Percentiles rank a stretch among this genome's conserved stretches.
Evolutionary conservation across 257 asterid species (phyloP).

Genomic region (Jaltomata sinuosa): DNA sequence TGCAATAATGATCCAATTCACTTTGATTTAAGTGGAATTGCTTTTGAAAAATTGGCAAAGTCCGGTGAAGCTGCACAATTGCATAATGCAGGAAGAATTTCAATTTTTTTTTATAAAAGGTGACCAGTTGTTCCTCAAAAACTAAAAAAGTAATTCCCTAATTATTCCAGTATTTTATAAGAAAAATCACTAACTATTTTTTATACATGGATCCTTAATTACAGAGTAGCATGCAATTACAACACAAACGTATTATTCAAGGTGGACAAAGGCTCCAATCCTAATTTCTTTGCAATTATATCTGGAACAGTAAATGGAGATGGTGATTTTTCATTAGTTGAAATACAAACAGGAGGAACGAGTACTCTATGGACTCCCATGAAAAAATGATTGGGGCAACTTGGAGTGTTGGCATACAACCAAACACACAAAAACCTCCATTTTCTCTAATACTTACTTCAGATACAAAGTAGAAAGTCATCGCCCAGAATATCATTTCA

Average conservation of each 20-base stretch:
- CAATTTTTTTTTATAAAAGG: not conserved
- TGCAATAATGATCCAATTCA: not conserved
- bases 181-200: too few species aligned
- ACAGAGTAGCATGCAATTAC: not conserved
- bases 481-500: not conserved
- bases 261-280: not conserved
- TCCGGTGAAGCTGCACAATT: not conserved
- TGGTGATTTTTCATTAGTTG: not conserved
- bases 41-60: not conserved
- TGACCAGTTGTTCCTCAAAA: not conserved
- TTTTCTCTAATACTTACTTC: not conserved
- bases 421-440: not conserved
- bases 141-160: too few species aligned
- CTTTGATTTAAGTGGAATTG: not conserved
- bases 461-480: not conserved
- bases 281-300: not conserved
- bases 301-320: not conserved
- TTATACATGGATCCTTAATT: not conserved
- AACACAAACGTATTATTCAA: not conserved
- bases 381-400: not conserved
- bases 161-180: too few species aligned
- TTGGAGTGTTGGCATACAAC: not conserved
- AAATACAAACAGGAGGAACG: not conserved
- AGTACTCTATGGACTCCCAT: not conserved
- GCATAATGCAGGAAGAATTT: not conserved